phyloP scores from a whole-genome alignment of 2,329 filamentous ascomycete species.

The Colletotrichum viniferum region DNA sequence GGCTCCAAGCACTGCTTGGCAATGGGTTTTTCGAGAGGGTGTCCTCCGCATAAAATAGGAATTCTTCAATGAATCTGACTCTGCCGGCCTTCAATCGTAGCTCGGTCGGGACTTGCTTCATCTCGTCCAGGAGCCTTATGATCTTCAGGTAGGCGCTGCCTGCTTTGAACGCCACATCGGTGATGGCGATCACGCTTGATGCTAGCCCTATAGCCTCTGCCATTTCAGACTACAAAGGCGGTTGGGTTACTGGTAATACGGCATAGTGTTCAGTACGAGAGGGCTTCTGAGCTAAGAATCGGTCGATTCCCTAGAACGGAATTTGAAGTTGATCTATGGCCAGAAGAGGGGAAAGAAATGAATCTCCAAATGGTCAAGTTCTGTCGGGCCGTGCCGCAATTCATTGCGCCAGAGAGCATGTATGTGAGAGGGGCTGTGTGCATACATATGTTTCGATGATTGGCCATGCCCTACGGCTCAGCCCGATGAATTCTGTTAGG shows the following conservation, averaged over 20 bases:
- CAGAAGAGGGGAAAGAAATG: no score
- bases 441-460: no score
- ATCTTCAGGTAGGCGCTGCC: neutral
- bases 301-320: no score
- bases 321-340: no score
- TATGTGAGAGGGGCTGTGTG: neutral
- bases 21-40: neutral
- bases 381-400: neutral
- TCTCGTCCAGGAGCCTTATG: neutral
- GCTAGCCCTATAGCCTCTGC: neutral
- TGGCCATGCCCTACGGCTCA: no score
- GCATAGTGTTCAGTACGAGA: neutral
- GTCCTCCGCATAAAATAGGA: neutral
- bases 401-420: neutral
- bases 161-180: neutral
- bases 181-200: neutral
- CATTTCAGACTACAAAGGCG: accelerated
- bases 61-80: neutral
- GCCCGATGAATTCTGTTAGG: no score
- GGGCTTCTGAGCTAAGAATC: accelerated
- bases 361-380: neutral
- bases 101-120: neutral
- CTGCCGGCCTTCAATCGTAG: neutral
- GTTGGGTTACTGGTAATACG: accelerated
- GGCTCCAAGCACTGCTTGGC: neutral